Conservation (phyloP, 495 filamentous ascomycete genomes). For the Ramalina peruviana region DNA sequence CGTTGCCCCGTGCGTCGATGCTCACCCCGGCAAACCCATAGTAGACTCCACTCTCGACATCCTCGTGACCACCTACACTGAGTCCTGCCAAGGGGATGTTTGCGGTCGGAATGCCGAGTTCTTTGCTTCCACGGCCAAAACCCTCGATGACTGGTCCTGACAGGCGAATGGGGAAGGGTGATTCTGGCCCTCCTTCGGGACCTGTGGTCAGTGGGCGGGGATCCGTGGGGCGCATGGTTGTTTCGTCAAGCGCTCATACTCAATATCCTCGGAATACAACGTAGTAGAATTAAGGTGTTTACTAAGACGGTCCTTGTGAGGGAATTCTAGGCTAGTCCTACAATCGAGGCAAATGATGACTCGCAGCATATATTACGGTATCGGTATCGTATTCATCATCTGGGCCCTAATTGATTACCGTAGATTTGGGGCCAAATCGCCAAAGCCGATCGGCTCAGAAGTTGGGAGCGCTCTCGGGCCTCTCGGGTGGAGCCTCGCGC, state of each 20-base stretch:
- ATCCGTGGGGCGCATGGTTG: constrained; percentile 13
- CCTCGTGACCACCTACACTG: constrained; percentile 50
- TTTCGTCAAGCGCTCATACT: not conserved
- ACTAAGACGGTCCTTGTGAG: too few species aligned
- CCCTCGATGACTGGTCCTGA: constrained; percentile 78
- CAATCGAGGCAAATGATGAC: too few species aligned
- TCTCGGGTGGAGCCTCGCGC: too few species aligned
- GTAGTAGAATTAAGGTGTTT: too few species aligned
- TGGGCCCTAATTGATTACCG: too few species aligned
- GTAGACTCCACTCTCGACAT: constrained; percentile 69
- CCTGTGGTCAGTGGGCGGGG: constrained; percentile 54
- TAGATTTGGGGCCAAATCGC: too few species aligned
- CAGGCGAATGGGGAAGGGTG: constrained; percentile 71
- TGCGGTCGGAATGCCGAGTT: constrained; percentile 91
- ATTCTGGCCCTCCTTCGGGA: constrained; percentile 49
- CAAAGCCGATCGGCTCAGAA: too few species aligned
- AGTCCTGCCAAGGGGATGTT: constrained; percentile 79
- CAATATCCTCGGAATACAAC: too few species aligned
- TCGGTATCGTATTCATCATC: too few species aligned
- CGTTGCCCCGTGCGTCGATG: constrained; percentile 7
- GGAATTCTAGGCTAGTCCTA: too few species aligned
- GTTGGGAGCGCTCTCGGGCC: too few species aligned
- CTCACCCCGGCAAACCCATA: constrained; percentile 71
- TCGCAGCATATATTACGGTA: too few species aligned
- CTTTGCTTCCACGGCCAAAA: constrained; percentile 75